Conservation (phyloP, 1,139 yeast species). For the Pneumocystis sp. region DNA sequence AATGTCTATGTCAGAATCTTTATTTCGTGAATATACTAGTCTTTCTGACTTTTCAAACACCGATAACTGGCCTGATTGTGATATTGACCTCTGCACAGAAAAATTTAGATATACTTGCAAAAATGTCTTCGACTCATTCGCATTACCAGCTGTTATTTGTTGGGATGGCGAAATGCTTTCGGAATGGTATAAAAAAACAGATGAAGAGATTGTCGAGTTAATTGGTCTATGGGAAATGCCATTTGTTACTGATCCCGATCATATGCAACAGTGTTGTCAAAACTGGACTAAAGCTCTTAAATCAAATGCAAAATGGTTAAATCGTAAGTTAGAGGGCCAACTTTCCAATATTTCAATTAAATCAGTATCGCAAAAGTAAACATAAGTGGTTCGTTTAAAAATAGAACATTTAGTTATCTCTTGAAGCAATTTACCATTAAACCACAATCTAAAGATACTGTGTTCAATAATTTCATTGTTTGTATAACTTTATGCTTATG, state of each 20-base stretch:
- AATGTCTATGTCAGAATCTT: not conserved
- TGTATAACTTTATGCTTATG: not conserved
- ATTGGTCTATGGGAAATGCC: not conserved
- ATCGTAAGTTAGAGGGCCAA: not conserved
- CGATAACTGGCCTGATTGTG: not conserved
- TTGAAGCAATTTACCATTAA: not conserved
- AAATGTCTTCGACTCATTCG: not conserved
- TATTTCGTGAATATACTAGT: not conserved
- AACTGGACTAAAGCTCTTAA: not conserved
- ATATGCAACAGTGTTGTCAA: not conserved
- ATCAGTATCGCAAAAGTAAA: not conserved
- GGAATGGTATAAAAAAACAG: not conserved
- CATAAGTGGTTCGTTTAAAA: not conserved
- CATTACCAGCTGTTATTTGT: not conserved
- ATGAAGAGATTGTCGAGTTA: not conserved
- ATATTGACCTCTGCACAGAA: not conserved
- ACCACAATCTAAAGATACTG: not conserved
- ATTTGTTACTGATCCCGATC: not conserved
- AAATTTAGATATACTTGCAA: not conserved
- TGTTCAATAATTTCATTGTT: not conserved
- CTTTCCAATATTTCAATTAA: not conserved
- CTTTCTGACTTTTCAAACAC: not conserved
- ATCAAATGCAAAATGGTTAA: not conserved
- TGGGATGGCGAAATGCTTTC: not conserved
- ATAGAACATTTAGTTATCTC: not conserved